Percentiles rank a stretch among this genome's conserved stretches.
These are phyloP conservation scores for Calonectria multiphialidica DNA, from an alignment of 2,329 filamentous ascomycete genomes.

Conservation along the genomic window DNA sequence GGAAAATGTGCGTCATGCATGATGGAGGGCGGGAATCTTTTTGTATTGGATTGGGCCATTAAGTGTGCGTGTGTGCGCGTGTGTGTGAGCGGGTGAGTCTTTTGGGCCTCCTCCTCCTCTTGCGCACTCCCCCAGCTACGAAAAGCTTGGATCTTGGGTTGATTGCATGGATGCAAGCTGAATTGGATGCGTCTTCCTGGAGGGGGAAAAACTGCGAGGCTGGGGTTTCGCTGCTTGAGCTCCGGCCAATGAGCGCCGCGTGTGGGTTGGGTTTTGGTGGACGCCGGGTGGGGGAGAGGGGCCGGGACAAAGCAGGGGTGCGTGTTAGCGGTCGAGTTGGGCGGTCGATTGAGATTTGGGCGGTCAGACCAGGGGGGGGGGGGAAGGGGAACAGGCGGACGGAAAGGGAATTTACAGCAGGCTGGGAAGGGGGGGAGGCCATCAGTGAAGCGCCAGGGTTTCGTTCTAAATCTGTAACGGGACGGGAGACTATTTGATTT, in stretches of 20 bases:
- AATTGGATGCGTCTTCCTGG: neutral
- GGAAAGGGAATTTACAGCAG: neutral
- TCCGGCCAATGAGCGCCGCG: constrained; percentile 2
- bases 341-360: neutral
- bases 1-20: constrained; percentile 1
- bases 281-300: neutral
- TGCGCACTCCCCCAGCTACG: neutral
- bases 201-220: constrained; percentile 10
- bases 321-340: neutral
- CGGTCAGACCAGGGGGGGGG: neutral
- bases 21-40: constrained; percentile 22
- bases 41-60: constrained; percentile 20
- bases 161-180: neutral
- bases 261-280: neutral
- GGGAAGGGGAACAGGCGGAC: too few species aligned
- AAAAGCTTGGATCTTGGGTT: constrained; percentile 1
- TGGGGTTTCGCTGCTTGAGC: constrained; percentile 17
- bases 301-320: neutral
- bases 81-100: neutral
- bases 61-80: too few species aligned
- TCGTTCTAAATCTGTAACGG: neutral
- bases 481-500: neutral
- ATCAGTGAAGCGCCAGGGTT: neutral
- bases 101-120: neutral
- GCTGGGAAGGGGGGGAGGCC: neutral